A percentile compares a stretch with the other conserved stretches of the same genome.
phyloP scores from a whole-genome alignment of 1,139 yeast species.

The Geotrichum macrosporum region DNA sequence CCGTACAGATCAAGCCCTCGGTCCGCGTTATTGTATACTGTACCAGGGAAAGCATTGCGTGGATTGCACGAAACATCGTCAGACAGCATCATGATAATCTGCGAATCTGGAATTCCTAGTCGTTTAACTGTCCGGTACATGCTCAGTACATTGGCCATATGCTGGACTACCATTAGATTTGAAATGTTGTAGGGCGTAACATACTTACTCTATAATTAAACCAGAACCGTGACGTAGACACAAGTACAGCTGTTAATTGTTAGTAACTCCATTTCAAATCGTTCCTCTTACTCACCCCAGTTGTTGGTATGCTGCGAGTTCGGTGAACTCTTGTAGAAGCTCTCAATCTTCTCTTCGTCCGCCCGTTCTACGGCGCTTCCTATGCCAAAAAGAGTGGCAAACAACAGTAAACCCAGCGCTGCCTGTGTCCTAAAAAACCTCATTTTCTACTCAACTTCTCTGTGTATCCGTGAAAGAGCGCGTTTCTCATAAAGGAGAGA shows the following conservation, averaged over 20 bases:
- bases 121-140: conserved; percentile 94
- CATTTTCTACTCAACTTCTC: background rate
- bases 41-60: conserved; percentile 91
- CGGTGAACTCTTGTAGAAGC: conserved; percentile 6
- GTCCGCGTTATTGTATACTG: conserved; percentile 90
- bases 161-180: conserved; percentile 42
- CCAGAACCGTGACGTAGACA: conserved; percentile 96
- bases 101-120: conserved; percentile 95
- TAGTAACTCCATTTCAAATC: background rate
- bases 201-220: conserved; percentile 68
- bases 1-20: conserved; percentile 94
- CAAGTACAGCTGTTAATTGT: conserved; percentile 61
- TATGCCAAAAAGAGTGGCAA: conserved; percentile 3
- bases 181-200: too few relatives aligned
- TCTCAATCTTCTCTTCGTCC: conserved; percentile 8
- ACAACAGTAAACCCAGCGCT: conserved; percentile 12
- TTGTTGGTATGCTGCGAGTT: conserved; percentile 30
- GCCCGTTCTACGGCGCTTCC: conserved; percentile 6
- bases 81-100: conserved; percentile 89
- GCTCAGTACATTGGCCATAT: conserved; percentile 93
- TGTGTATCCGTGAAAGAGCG: background rate
- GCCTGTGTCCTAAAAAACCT: conserved; percentile 4
- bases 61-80: conserved; percentile 98
- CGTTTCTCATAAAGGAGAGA: too few relatives aligned
- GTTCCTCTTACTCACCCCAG: conserved; percentile 24